These are phyloP conservation scores for Sugiyamaella castrensis DNA, from an alignment of 1,139 yeast genomes.

Conservation along the genomic window DNA sequence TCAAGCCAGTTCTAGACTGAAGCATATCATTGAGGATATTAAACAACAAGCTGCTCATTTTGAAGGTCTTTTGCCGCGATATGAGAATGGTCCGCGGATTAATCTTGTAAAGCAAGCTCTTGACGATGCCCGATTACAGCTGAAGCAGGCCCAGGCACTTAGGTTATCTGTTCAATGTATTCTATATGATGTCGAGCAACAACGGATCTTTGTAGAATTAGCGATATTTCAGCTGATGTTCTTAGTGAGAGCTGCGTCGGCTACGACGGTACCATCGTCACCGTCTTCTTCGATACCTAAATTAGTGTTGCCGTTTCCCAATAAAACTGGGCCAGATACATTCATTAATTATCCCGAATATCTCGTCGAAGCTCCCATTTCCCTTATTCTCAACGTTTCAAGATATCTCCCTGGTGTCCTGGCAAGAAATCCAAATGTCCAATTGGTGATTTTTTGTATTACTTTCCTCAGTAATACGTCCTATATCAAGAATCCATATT, in stretches of 20 bases:
- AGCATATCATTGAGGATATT: conserved; percentile 51
- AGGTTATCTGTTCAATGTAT: conserved; percentile 24
- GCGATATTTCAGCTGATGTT: conserved; percentile 72
- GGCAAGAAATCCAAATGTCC: conserved; percentile 23
- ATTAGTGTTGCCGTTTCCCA: conserved; percentile 62
- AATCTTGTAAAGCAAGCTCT: conserved; percentile 25
- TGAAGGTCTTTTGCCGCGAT: conserved; percentile 33
- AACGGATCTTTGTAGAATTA: conserved; percentile 66
- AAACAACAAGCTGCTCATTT: conserved; percentile 50
- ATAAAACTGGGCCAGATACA: conserved; percentile 51
- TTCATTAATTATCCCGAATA: conserved; percentile 87
- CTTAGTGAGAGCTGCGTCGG: conserved; percentile 66
- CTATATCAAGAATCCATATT: conserved; percentile 85
- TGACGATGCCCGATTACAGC: conserved; percentile 46
- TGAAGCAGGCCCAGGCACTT: conserved; percentile 44
- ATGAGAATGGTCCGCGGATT: conserved; percentile 30
- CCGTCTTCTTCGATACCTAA: conserved; percentile 57
- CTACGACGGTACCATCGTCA: conserved; percentile 61
- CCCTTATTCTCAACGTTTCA: conserved; percentile 44
- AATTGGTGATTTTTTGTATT: conserved; percentile 67
- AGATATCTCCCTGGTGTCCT: conserved; percentile 44
- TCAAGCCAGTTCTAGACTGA: conserved; percentile 54
- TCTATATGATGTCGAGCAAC: conserved; percentile 20
- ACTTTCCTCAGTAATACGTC: conserved; percentile 81
- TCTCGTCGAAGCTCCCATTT: conserved; percentile 76